Base-by-base conservation (phyloP, 805 yeast species). In the Millerozyma miso region DNA sequence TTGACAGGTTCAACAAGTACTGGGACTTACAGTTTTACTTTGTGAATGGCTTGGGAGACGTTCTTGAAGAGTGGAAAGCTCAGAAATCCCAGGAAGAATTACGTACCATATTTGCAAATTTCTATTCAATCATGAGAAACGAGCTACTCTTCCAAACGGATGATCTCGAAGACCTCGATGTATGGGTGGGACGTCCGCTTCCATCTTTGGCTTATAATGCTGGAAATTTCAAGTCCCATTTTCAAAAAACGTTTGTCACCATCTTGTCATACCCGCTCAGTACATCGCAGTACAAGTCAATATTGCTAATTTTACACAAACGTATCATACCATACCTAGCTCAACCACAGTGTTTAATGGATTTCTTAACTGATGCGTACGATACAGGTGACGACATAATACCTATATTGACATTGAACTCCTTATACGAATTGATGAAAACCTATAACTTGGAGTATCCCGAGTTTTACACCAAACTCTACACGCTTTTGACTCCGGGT, bases 361-460 rank as follows among this genome's bases (percentile, higher is more conserved):
- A 91, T 67, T 93, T 91, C 59, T 70, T 91, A 46, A 88, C 97
- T 0, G 95, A 87, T 47, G 83, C 95, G 2, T 90, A 88, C 58
- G 74, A 85, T 50, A 55, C 59, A 36, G 56, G 53, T 31, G 67
- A 63, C 19, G 75, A 69, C 48, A 73, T 83, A 4, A 69, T 83
- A 12, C 84, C 90, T 14, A 78, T 91, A 35, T 66, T 93, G 41
- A 83, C 98, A 2, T 73, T 91, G 53, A 91, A 89, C 61, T 95
- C 97, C 8, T 69, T 91, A 40, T 91, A 88, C 65, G 88, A 81
- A 54, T 71, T 91, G 46, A 91, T 91, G 82, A 86, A 79, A 54
- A 72, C 74, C 43, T 80, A 79, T 62, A 90, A 90, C 58, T 72
- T 91, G 53, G 98, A 91, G 56, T 91, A 91, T 60, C 97, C 98